Evolutionary conservation across 805 yeast genomes (phyloP).

Genomic region (Kuraishia piskuri): DNA sequence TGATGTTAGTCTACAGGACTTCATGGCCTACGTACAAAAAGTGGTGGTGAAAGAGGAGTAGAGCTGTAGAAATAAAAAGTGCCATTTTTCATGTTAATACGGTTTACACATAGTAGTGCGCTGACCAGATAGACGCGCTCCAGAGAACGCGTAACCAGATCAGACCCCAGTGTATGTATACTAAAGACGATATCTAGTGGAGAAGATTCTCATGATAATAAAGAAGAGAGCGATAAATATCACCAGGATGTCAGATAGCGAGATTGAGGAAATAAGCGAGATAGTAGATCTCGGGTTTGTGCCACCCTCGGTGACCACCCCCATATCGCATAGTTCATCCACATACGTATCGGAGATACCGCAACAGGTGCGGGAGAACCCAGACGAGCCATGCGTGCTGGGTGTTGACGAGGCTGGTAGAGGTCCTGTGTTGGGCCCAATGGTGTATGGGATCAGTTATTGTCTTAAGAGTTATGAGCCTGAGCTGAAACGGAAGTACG

Average conservation of each 20-base stretch:
- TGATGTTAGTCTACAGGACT: constrained; percentile 47
- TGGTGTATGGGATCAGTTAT: constrained; percentile 92
- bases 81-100: no score
- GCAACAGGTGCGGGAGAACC: constrained; percentile 18
- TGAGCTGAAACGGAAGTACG: constrained; percentile 44
- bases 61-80: no score
- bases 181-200: no score
- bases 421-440: constrained; percentile 96
- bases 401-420: constrained; percentile 99
- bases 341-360: constrained; percentile 49
- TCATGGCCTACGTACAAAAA: constrained; percentile 43
- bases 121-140: no score
- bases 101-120: no score
- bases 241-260: not conserved
- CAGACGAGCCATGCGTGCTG: constrained; percentile 39
- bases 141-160: no score
- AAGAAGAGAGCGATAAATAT: no score
- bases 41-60: constrained; percentile 18
- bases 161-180: no score
- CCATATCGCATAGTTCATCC: constrained; percentile 28
- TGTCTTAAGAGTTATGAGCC: constrained; percentile 46
- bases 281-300: constrained; percentile 9
- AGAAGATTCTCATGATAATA: no score
- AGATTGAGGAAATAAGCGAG: not conserved
- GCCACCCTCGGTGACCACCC: constrained; percentile 26